Conservation (phyloP, 2,329 filamentous ascomycete genomes). For the Claviceps citrina region DNA sequence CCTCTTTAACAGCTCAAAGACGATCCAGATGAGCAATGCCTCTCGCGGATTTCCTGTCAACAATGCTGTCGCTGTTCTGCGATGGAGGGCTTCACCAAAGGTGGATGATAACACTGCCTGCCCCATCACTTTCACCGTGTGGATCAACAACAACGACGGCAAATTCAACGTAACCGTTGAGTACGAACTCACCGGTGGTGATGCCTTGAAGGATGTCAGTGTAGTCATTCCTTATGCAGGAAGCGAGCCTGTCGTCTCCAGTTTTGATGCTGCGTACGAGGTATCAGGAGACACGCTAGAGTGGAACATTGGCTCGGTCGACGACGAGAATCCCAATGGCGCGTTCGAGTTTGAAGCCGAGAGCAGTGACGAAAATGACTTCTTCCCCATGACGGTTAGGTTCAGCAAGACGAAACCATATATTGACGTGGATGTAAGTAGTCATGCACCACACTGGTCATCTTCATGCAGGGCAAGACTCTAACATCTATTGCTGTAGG, state of each 20-base stretch:
- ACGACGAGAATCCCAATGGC: conserved; percentile 66
- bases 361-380: conserved; percentile 76
- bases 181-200: conserved; percentile 77
- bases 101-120: conserved; percentile 65
- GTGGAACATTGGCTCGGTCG: conserved; percentile 80
- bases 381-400: conserved; percentile 90
- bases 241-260: conserved; percentile 75
- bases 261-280: conserved; percentile 88
- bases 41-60: conserved; percentile 86
- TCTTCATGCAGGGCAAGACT: not conserved
- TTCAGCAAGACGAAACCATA: conserved; percentile 80
- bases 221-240: conserved; percentile 78
- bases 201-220: conserved; percentile 66
- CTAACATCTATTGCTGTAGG: conserved; percentile 25
- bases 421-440: conserved; percentile 82
- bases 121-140: conserved; percentile 92
- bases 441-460: not conserved
- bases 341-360: conserved; percentile 92
- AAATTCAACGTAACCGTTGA: conserved; percentile 87
- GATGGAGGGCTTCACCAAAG: conserved; percentile 79
- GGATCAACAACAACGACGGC: conserved; percentile 79
- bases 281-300: conserved; percentile 84
- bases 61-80: conserved; percentile 79
- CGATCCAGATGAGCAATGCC: conserved; percentile 79
- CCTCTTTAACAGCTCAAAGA: conserved; percentile 66